phyloP scores from a whole-genome alignment of 805 yeast species.

The Ascoidea asiatica region DNA sequence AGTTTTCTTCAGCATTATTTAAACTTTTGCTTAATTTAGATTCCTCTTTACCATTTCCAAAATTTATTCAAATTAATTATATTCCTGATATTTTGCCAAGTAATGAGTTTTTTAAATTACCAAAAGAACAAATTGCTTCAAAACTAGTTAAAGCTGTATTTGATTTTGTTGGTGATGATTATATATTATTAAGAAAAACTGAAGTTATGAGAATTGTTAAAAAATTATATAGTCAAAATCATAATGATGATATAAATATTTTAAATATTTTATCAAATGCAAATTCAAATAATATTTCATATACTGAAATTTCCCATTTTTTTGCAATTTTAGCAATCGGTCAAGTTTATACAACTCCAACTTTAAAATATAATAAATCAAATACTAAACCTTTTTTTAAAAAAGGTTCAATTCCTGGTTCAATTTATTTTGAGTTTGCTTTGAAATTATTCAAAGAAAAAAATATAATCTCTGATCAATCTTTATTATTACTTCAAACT shows the following conservation, averaged over 20 bases:
- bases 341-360: background rate
- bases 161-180: constrained; percentile 4
- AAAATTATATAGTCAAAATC: background rate
- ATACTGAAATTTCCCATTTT: background rate
- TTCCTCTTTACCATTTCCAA: constrained; percentile 1
- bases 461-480: constrained; percentile 5
- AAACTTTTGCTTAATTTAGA: constrained; percentile 3
- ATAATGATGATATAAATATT: background rate
- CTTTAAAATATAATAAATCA: background rate
- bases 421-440: constrained; percentile 2
- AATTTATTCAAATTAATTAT: constrained; percentile 4
- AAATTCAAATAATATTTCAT: background rate
- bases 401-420: constrained; percentile 4
- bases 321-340: constrained; percentile 4
- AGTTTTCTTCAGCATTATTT: constrained; percentile 2
- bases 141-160: background rate
- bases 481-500: constrained; percentile 5
- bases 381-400: too few relatives aligned
- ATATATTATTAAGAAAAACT: background rate
- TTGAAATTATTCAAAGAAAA: constrained; percentile 4
- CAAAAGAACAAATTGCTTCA: constrained; percentile 1
- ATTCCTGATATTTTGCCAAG: too few relatives aligned
- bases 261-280: background rate
- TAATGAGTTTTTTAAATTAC: constrained; percentile 1
- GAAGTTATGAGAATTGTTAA: background rate